phyloP scores from a whole-genome alignment of 176 grass and related monocot genomes.

The Juncus effusus region DNA sequence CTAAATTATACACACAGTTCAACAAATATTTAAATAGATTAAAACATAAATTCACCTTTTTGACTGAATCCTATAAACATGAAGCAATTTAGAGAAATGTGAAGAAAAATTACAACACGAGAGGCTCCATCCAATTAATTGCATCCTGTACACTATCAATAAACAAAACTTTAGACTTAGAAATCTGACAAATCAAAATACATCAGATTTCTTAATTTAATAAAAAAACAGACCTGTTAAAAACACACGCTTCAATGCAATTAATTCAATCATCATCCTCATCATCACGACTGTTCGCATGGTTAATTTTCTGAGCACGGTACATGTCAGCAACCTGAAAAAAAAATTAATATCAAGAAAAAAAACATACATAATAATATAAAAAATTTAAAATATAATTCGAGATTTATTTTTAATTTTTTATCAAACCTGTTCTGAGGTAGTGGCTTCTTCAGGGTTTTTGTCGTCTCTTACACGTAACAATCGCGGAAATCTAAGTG shows the following conservation, averaged over 20 bases:
- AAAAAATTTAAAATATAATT: no score
- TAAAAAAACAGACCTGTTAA: slow-evolving; percentile 9
- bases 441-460: slow-evolving; percentile 76
- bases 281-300: slow-evolving; percentile 59
- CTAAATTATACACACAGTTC: not conserved
- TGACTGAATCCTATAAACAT: not conserved
- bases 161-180: not conserved
- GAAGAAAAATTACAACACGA: no score
- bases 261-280: slow-evolving; percentile 79
- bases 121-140: no score
- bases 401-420: no score
- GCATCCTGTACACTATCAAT: not conserved
- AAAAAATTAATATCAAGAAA: not conserved
- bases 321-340: slow-evolving; percentile 92
- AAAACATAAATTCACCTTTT: not conserved
- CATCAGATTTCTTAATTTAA: not conserved
- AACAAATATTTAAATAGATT: not conserved
- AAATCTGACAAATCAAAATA: no score
- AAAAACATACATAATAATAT: slow-evolving; percentile 18
- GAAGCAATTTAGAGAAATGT: no score
- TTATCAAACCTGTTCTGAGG: slow-evolving; percentile 69
- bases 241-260: not conserved
- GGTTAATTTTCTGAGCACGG: slow-evolving; percentile 86
- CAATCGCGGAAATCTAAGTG: slow-evolving; percentile 87
- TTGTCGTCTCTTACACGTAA: slow-evolving; percentile 85